phyloP scores from a whole-genome alignment of 2,329 filamentous ascomycete genomes.

The Beauveria asiatica region DNA sequence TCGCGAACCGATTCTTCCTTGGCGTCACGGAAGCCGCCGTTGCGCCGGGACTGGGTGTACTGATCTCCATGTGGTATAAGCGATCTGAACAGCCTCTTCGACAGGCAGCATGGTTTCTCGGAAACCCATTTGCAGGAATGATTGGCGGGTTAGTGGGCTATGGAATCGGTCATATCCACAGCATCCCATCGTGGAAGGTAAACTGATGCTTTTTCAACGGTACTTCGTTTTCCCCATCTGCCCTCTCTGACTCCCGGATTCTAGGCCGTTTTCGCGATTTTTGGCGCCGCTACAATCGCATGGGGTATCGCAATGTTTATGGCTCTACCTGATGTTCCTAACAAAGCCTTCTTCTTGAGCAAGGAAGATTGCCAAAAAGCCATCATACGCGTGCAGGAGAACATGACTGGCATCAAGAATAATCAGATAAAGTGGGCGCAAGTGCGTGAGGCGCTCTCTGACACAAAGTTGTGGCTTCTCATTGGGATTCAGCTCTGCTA shows the following conservation, averaged over 20 bases:
- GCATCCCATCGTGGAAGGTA: slow-evolving; percentile 11
- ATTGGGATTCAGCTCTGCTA: slow-evolving; percentile 18
- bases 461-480: slow-evolving; percentile 21
- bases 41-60: slow-evolving; percentile 22
- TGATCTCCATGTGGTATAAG: slow-evolving; percentile 29
- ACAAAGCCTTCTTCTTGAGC: slow-evolving; percentile 21
- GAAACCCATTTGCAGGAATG: slow-evolving; percentile 19
- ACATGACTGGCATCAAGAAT: slow-evolving; percentile 28
- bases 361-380: slow-evolving; percentile 22
- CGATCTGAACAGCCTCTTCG: slow-evolving; percentile 21
- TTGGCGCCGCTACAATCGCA: slow-evolving; percentile 4
- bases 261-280: slow-evolving; percentile 11
- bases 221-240: too few relatives aligned
- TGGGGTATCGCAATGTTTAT: slow-evolving; percentile 13
- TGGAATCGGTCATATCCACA: slow-evolving; percentile 18
- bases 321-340: slow-evolving; percentile 18
- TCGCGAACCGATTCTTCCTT: slow-evolving; percentile 26
- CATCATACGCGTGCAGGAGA: slow-evolving; percentile 21
- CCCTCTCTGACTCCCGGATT: not conserved
- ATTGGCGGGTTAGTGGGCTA: slow-evolving; percentile 19
- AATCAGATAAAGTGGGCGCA: slow-evolving; percentile 20
- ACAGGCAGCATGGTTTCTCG: slow-evolving; percentile 22
- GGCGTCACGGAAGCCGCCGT: slow-evolving; percentile 24
- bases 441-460: slow-evolving; percentile 17
- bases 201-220: too few relatives aligned